Percentiles rank a stretch among this genome's conserved stretches.
Evolutionary conservation across 331 rosid genomes (phyloP).

Genomic region (Prunus yedoensis): DNA sequence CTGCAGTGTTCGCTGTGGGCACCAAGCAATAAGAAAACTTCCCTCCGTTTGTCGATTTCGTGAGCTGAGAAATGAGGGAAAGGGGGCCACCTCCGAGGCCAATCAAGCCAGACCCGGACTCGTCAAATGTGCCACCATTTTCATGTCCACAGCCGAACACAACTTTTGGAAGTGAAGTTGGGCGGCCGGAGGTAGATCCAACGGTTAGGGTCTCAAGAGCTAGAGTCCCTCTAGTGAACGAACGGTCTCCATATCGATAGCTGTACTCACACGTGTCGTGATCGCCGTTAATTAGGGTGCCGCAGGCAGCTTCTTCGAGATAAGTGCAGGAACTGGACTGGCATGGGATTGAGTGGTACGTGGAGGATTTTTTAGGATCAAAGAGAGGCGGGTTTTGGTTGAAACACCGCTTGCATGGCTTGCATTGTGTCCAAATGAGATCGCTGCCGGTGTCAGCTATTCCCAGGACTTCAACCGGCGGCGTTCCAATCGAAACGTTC

Average conservation of each 20-base stretch:
- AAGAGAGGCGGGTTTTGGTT: constrained; percentile 48
- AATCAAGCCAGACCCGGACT: constrained; percentile 40
- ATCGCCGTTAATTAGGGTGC: neutral
- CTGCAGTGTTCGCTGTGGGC: neutral
- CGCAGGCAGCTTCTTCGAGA: constrained; percentile 8
- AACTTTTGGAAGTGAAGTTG: constrained; percentile 4
- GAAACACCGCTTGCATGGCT: constrained; percentile 55
- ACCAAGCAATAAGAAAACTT: constrained; percentile 61
- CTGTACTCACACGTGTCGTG: constrained; percentile 29
- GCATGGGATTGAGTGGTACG: constrained; percentile 40
- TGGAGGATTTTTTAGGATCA: constrained; percentile 41
- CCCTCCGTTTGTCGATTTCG: neutral
- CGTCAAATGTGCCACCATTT: constrained; percentile 37
- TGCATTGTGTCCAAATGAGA: constrained; percentile 56
- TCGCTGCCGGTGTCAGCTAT: constrained; percentile 59
- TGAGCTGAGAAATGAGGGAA: constrained; percentile 55
- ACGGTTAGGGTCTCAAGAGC: constrained; percentile 39
- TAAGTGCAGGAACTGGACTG: constrained; percentile 20
- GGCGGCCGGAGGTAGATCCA: constrained; percentile 9
- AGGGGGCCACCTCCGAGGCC: constrained; percentile 53
- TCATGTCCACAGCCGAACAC: constrained; percentile 54
- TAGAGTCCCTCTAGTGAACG: constrained; percentile 42
- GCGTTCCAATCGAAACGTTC: constrained; percentile 52
- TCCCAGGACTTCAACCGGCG: constrained; percentile 38
- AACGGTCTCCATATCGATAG: constrained; percentile 45